Base-by-base conservation (phyloP, 2,329 filamentous ascomycete genomes). In the Nemania sp. region DNA sequence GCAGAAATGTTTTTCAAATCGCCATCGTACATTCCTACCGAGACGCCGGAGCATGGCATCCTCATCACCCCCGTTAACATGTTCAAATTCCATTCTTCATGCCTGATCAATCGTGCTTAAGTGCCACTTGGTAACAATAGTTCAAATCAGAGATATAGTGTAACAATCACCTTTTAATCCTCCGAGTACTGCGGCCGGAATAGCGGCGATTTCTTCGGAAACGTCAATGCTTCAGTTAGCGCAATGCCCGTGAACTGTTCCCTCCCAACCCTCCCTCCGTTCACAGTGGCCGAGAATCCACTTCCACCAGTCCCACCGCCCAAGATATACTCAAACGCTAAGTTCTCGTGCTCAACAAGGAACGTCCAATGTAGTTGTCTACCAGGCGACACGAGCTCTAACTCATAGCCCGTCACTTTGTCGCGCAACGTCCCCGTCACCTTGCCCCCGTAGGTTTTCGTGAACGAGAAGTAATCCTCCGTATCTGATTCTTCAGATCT, bases 351-450 rank as follows among this genome's bases (percentile, higher is more conserved):
- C 20, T 48, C 43, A 5, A 49, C 43, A 31, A 47, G 45, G 28
- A 59, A 59, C 2, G 45, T 57, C 26, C 44, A 59, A 19, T 53
- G 49, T 14, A 28, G 36, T 24, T 24, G 26, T 1, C 34, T 37
- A 12, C 26, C 9, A 4, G 53, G 56, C 2, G 56, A 59, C 3
- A 54, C 49, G 9, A 59, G 50, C 42, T 48, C 53, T 41, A 59
- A 17, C 42, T 59, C 39, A 20, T 49, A 56, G 20, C 56, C 56
- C 2, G 56, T 59, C 11, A 51, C 56, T 20, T 59, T 57, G 20
- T 61, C 55, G 24, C 62, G 52, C 1, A 63, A 52, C 11, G 40
- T 58, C 14, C 55, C 54, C 8, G 61, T 62, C 3, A 59, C 50
- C 8, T 30, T 28, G 1, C 60, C 60, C 1, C 50, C 55, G 2